A percentile compares a stretch with the other conserved stretches of the same genome.
These are phyloP conservation scores for Annulohypoxylon maeteangense DNA, from an alignment of 495 filamentous ascomycete genomes.

Conservation along the genomic window DNA sequence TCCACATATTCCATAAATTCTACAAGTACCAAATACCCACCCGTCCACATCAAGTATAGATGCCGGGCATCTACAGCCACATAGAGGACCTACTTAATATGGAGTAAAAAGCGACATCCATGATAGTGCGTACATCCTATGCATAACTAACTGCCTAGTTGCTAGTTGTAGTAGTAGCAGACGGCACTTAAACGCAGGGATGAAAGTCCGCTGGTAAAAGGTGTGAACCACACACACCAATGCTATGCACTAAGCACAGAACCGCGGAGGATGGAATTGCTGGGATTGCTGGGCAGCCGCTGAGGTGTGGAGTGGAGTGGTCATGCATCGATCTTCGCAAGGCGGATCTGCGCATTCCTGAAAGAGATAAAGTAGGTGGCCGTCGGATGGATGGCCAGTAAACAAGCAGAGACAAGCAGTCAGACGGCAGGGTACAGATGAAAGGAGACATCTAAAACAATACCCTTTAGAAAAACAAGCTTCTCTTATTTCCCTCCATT, in stretches of 20 bases:
- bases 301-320: constrained; percentile 30
- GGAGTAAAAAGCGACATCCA: constrained; percentile 17
- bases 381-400: constrained; percentile 31
- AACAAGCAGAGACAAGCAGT: not conserved
- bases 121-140: constrained; percentile 5
- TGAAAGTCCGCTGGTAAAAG: constrained; percentile 12
- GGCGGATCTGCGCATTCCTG: constrained; percentile 37
- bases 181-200: constrained; percentile 26
- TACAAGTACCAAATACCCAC: constrained; percentile 14
- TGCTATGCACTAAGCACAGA: not conserved
- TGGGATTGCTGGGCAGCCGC: constrained; percentile 24
- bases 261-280: constrained; percentile 2
- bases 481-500: constrained; percentile 17
- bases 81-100: not conserved
- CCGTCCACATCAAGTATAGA: constrained; percentile 7
- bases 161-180: not conserved
- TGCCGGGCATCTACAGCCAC: constrained; percentile 2
- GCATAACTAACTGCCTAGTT: not conserved
- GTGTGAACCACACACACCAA: not conserved
- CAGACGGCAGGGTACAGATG: not conserved
- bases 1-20: not conserved
- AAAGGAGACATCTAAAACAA: constrained; percentile 30
- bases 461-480: constrained; percentile 21
- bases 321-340: constrained; percentile 40
- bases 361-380: constrained; percentile 43